phyloP scores from a whole-genome alignment of 2,329 filamentous ascomycete genomes.

The Monosporascus sp. region DNA sequence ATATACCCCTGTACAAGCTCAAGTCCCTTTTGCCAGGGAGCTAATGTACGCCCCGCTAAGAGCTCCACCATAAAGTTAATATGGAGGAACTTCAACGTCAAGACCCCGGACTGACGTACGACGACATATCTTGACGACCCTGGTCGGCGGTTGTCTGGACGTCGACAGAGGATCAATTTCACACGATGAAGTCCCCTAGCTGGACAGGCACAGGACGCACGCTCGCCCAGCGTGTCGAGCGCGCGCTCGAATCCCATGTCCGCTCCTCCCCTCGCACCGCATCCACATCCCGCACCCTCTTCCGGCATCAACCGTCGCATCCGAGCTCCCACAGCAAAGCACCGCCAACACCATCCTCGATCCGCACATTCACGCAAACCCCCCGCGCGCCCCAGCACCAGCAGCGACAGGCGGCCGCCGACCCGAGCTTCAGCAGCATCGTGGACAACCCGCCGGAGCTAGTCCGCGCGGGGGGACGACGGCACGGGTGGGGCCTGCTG shows the following conservation, averaged over 20 bases:
- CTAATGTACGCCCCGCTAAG: no score
- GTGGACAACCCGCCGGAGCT: constrained; percentile 80
- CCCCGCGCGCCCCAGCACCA: constrained; percentile 27
- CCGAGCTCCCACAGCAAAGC: constrained; percentile 61
- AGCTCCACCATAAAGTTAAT: no score
- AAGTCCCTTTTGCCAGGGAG: no score
- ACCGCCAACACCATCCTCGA: constrained; percentile 1
- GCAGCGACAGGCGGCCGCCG: constrained; percentile 55
- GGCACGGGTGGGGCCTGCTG: constrained; percentile 75
- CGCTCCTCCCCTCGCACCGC: constrained; percentile 5
- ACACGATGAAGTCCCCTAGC: constrained; percentile 18
- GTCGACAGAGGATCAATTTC: background rate
- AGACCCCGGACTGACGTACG: no score
- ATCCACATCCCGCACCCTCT: constrained; percentile 17
- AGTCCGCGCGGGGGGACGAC: constrained; percentile 63
- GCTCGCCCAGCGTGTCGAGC: constrained; percentile 19
- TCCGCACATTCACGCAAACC: constrained; percentile 24
- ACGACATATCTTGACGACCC: no score
- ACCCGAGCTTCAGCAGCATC: constrained; percentile 76
- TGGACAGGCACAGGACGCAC: constrained; percentile 12
- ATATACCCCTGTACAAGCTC: no score
- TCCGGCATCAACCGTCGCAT: constrained; percentile 30
- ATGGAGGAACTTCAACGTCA: no score
- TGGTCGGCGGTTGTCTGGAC: no score
- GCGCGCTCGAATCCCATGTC: constrained; percentile 18